These are phyloP conservation scores for Spergularia marina DNA, from an alignment of 148 eudicot genomes.

Conservation along the genomic window DNA sequence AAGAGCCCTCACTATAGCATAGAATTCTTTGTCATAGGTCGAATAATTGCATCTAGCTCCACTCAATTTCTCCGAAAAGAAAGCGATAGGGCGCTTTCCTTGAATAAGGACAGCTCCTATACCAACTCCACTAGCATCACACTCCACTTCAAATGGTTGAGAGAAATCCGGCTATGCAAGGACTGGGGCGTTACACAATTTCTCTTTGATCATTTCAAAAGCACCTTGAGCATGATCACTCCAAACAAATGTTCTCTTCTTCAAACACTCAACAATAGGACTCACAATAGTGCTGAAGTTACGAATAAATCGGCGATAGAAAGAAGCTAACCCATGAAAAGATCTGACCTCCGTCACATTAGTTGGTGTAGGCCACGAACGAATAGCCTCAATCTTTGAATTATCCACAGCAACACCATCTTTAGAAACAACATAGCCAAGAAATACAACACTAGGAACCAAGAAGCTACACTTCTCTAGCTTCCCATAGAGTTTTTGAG, in stretches of 20 bases:
- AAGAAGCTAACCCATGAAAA: too few relatives aligned
- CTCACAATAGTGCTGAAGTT: not conserved
- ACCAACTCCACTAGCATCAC: too few relatives aligned
- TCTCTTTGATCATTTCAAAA: not conserved
- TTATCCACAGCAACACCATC: not conserved
- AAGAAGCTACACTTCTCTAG: not conserved
- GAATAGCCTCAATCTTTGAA: not conserved
- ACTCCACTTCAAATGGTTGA: too few relatives aligned
- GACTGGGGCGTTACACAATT: too few relatives aligned
- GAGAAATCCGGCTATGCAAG: too few relatives aligned
- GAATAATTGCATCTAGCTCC: too few relatives aligned
- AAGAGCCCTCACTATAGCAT: not conserved
- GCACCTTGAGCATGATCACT: not conserved
- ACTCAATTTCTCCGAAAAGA: too few relatives aligned
- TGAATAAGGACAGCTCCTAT: too few relatives aligned
- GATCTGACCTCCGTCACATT: too few relatives aligned
- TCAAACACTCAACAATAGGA: not conserved
- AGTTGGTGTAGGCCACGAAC: not conserved
- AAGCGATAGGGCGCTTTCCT: too few relatives aligned
- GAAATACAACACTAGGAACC: conserved; percentile 1
- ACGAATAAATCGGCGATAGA: too few relatives aligned
- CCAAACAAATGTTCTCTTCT: not conserved
- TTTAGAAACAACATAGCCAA: not conserved
- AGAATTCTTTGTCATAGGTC: not conserved
- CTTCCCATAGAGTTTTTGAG: not conserved